A percentile compares a stretch with the other conserved stretches of the same genome.
These are phyloP conservation scores for Globisporangium camurandrum DNA, from an alignment of 352 stramenopile genomes.

Conservation along the genomic window DNA sequence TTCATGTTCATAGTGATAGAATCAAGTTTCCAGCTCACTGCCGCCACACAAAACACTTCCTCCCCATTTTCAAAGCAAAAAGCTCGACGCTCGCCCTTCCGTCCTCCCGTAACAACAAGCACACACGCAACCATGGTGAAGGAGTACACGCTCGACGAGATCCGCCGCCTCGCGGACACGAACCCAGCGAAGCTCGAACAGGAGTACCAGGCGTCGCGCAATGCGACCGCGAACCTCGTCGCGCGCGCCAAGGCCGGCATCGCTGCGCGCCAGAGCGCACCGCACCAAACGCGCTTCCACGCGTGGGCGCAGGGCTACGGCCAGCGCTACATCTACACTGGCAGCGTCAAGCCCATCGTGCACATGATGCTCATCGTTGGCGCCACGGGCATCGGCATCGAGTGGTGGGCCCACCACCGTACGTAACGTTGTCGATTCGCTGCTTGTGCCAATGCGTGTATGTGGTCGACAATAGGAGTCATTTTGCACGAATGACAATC, in stretches of 20 bases:
- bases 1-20: too few species aligned
- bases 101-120: too few species aligned
- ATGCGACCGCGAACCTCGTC: constrained; percentile 57
- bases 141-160: constrained; percentile 77
- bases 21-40: too few species aligned
- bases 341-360: constrained; percentile 54
- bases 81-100: too few species aligned
- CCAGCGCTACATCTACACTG: constrained; percentile 70
- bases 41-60: too few species aligned
- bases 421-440: constrained; percentile 11
- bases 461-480: too few species aligned
- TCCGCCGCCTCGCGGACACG: constrained; percentile 64
- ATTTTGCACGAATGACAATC: background rate
- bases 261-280: constrained; percentile 41
- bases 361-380: constrained; percentile 76
- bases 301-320: constrained; percentile 68
- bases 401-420: constrained; percentile 70
- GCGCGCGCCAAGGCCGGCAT: constrained; percentile 55
- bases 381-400: constrained; percentile 37
- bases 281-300: constrained; percentile 51
- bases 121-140: too few species aligned
- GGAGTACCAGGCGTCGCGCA: constrained; percentile 62
- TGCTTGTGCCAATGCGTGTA: too few species aligned
- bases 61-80: too few species aligned
- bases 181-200: constrained; percentile 63